phyloP scores from a whole-genome alignment of 805 yeast species.

The Brettanomyces nanus region DNA sequence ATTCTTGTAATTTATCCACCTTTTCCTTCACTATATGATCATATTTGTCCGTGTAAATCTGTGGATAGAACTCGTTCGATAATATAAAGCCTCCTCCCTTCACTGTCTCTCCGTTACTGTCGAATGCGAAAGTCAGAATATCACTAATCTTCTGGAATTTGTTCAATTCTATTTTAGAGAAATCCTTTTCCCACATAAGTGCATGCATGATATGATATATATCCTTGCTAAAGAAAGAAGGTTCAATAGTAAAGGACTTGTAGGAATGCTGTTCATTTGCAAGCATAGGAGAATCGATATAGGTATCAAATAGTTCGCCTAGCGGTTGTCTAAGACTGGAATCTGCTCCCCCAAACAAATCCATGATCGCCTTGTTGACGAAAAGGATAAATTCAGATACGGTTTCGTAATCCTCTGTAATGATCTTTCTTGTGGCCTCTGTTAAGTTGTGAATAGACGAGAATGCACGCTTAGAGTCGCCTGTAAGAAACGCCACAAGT shows the following conservation, averaged over 20 bases:
- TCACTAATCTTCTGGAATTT: constrained; percentile 24
- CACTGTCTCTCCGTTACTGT: constrained; percentile 21
- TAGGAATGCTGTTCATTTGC: neutral
- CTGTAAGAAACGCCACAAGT: constrained; percentile 29
- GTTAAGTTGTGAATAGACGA: constrained; percentile 29
- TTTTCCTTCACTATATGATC: constrained; percentile 15
- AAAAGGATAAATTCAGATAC: constrained; percentile 22
- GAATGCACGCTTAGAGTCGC: constrained; percentile 29
- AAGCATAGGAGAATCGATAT: neutral
- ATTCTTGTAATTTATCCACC: constrained; percentile 9
- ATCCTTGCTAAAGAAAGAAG: constrained; percentile 20
- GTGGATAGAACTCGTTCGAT: constrained; percentile 30
- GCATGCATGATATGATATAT: constrained; percentile 28
- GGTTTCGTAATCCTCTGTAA: constrained; percentile 22
- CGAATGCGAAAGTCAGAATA: constrained; percentile 27
- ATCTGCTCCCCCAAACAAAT: constrained; percentile 13
- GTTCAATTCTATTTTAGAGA: constrained; percentile 15
- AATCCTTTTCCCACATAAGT: constrained; percentile 24
- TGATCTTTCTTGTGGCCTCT: constrained; percentile 21
- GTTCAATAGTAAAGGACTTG: constrained; percentile 28
- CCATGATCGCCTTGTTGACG: constrained; percentile 13
- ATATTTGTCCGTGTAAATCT: constrained; percentile 27
- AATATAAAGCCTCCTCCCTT: constrained; percentile 23
- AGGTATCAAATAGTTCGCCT: constrained; percentile 10
- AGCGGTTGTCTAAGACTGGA: constrained; percentile 9